Evolutionary conservation across 768 basidiomycete species (phyloP).

Genomic region (Amanita subjunquillea): DNA sequence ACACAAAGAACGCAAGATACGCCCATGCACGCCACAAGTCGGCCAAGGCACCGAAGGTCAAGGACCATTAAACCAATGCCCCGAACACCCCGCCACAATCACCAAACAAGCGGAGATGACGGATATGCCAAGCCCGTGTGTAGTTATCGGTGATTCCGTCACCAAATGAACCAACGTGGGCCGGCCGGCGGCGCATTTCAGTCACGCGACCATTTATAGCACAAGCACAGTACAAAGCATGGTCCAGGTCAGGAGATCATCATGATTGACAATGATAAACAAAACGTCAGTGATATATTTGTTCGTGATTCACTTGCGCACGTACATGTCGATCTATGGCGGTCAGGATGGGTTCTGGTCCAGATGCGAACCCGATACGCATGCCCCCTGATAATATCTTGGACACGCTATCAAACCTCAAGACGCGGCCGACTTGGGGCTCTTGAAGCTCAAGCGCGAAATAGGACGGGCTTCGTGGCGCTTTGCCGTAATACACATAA

Average conservation of each 20-base stretch:
- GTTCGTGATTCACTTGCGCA: constrained; percentile 1
- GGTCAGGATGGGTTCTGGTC: constrained; percentile 55
- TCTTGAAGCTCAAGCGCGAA: constrained; percentile 68
- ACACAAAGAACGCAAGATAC: background rate
- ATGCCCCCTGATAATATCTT: constrained; percentile 75
- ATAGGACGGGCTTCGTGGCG: constrained; percentile 62
- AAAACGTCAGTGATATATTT: background rate
- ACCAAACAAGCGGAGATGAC: background rate
- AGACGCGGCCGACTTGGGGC: constrained; percentile 62
- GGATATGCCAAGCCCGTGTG: background rate
- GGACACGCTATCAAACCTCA: constrained; percentile 85
- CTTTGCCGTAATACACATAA: constrained; percentile 64
- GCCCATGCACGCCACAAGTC: background rate
- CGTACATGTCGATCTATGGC: constrained; percentile 65
- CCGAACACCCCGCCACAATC: constrained; percentile 1
- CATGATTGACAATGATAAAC: background rate
- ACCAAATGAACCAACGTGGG: background rate
- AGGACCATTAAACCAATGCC: background rate
- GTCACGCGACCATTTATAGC: background rate
- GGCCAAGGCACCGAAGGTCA: background rate
- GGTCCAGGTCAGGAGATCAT: background rate
- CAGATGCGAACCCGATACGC: constrained; percentile 74
- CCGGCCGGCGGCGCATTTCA: background rate
- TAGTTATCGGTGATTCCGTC: background rate
- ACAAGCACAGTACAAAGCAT: background rate